Evolutionary conservation across 139 green algal species (phyloP).

Genomic region (Chlamydomonas schloesseri): DNA sequence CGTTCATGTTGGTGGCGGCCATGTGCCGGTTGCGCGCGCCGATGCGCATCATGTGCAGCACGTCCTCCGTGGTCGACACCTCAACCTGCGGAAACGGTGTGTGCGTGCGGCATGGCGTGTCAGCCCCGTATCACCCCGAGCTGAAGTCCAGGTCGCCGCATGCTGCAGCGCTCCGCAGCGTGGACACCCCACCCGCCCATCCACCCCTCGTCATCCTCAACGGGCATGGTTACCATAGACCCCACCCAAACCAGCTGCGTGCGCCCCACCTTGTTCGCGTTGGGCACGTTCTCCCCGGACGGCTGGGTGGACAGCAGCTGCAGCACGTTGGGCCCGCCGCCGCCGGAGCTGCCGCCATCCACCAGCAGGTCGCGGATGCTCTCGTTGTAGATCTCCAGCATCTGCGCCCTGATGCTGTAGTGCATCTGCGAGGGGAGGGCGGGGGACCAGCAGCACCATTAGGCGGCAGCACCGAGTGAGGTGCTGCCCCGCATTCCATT

Average conservation of each 20-base stretch:
- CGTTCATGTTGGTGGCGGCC: slow-evolving; percentile 94
- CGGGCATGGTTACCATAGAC: too few species aligned
- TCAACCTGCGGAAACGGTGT: slow-evolving; percentile 77
- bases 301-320: slow-evolving; percentile 81
- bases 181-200: too few species aligned
- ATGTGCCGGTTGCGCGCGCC: slow-evolving; percentile 73
- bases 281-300: slow-evolving; percentile 86
- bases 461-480: too few species aligned
- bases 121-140: too few species aligned
- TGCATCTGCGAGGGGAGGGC: slow-evolving; percentile 56
- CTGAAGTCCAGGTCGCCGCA: too few species aligned
- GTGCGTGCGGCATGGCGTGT: too few species aligned
- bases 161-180: too few species aligned
- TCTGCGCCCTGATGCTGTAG: slow-evolving; percentile 86
- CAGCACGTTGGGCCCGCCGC: slow-evolving; percentile 52
- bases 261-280: slow-evolving; percentile 49
- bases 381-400: slow-evolving; percentile 99
- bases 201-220: too few species aligned
- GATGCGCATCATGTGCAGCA: slow-evolving; percentile 83
- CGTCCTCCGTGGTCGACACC: slow-evolving; percentile 77
- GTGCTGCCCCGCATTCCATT: too few species aligned
- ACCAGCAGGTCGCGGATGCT: slow-evolving; percentile 80
- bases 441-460: too few species aligned
- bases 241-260: too few species aligned
- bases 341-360: slow-evolving; percentile 9